These are phyloP conservation scores for Aspergillus neotritici DNA, from an alignment of 2,329 filamentous ascomycete genomes.

Conservation along the genomic window DNA sequence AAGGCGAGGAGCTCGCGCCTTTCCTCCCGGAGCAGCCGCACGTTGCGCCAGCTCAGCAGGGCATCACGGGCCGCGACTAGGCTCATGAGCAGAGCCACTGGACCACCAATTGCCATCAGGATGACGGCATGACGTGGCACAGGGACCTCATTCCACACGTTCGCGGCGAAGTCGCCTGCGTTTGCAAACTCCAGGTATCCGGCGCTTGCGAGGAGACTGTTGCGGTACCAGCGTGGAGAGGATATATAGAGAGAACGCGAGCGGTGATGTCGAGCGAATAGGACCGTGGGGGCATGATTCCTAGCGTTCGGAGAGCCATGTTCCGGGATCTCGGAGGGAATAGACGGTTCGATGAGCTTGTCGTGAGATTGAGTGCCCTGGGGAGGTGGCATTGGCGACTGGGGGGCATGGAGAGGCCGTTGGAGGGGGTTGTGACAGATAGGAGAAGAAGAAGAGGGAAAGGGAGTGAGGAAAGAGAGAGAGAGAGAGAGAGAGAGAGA, in stretches of 20 bases:
- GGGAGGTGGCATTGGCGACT: constrained; percentile 16
- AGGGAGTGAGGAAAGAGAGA: background rate
- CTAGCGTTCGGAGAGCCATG: constrained; percentile 3
- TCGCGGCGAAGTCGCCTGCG: constrained; percentile 52
- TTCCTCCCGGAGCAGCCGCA: constrained; percentile 43
- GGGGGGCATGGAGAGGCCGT: constrained; percentile 3
- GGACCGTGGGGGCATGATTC: constrained; percentile 9
- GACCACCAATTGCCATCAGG: constrained; percentile 51
- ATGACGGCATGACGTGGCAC: constrained; percentile 45
- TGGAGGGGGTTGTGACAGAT: background rate
- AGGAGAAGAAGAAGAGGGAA: background rate
- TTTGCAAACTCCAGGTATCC: constrained; percentile 54
- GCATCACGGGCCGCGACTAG: constrained; percentile 46
- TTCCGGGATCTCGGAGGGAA: background rate
- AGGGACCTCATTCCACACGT: constrained; percentile 50
- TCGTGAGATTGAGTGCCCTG: background rate
- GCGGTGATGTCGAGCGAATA: constrained; percentile 13
- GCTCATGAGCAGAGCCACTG: constrained; percentile 42
- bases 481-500: background rate
- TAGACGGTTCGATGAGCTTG: constrained; percentile 1
- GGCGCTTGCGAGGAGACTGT: constrained; percentile 33
- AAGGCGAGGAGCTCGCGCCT: constrained; percentile 26
- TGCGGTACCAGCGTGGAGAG: constrained; percentile 25
- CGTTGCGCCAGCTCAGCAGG: constrained; percentile 41
- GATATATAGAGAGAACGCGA: constrained; percentile 6